Conservation (phyloP, 768 basidiomycete genomes). For the Rhodotorula kratochvilovae region DNA sequence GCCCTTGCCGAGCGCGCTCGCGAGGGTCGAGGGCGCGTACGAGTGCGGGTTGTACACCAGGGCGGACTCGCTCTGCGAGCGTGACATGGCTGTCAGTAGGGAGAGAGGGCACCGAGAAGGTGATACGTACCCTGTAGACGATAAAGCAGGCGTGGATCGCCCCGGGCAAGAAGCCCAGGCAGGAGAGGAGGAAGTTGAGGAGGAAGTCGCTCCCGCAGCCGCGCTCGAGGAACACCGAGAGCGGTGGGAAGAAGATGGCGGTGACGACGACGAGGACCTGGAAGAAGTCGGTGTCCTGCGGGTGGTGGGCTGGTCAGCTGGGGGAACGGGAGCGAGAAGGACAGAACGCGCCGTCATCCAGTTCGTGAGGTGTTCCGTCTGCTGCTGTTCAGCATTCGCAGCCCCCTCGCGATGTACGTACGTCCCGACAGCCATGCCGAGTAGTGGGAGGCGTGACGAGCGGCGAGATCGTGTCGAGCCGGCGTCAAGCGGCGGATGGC, state of each 20-base stretch:
- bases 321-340: too few relatives aligned
- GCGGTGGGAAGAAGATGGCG: not conserved
- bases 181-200: not conserved
- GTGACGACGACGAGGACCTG: not conserved
- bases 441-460: not conserved
- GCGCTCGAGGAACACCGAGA: not conserved
- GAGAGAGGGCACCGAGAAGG: not conserved
- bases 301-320: not conserved
- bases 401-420: conserved; percentile 2
- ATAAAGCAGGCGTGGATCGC: not conserved
- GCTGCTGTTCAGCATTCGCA: not conserved
- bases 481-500: too few relatives aligned
- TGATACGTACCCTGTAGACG: not conserved
- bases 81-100: too few relatives aligned
- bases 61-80: not conserved
- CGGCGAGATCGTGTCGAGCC: not conserved
- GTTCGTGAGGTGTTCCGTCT: not conserved
- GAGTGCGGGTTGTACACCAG: not conserved
- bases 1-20: not conserved
- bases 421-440: not conserved
- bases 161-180: not conserved
- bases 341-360: not conserved
- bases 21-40: not conserved
- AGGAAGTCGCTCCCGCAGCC: not conserved
- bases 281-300: not conserved